phyloP scores from a whole-genome alignment of 176 grass and related monocot genomes.

The Triticum dicoccoides region DNA sequence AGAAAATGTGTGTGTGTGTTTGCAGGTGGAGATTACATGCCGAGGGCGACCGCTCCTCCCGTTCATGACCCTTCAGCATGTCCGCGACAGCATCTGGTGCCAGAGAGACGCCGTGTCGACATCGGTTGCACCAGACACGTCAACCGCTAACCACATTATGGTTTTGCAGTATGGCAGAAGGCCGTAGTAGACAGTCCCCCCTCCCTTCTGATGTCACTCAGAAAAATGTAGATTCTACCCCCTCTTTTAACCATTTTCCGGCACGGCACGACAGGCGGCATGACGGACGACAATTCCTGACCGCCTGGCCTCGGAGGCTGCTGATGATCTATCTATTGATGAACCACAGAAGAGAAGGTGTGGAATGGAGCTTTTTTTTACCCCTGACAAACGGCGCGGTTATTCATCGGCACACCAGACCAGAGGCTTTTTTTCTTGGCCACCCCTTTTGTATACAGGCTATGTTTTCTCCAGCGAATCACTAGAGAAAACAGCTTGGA shows the following conservation, averaged over 20 bases:
- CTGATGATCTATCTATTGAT: constrained; percentile 38
- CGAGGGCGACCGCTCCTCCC: constrained; percentile 54
- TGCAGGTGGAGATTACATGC: constrained; percentile 72
- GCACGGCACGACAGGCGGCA: constrained; percentile 19
- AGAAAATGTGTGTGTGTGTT: not conserved
- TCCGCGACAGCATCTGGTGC: constrained; percentile 73
- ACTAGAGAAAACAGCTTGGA: constrained; percentile 16
- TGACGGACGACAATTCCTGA: constrained; percentile 43
- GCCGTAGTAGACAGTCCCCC: constrained; percentile 22
- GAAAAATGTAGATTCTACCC: constrained; percentile 39
- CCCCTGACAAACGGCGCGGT: not conserved
- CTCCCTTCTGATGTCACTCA: constrained; percentile 28
- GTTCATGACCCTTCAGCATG: constrained; percentile 46
- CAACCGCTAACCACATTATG: constrained; percentile 55
- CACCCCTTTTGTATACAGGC: constrained; percentile 23
- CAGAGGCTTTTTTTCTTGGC: constrained; percentile 36
- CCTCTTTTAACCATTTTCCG: constrained; percentile 33
- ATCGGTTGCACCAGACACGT: constrained; percentile 16
- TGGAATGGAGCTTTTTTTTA: not conserved
- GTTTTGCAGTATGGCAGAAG: constrained; percentile 65
- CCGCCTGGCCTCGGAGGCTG: constrained; percentile 22
- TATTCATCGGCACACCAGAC: constrained; percentile 17
- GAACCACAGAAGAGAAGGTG: constrained; percentile 30
- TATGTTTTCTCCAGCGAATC: constrained; percentile 36
- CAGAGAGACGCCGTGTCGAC: constrained; percentile 32